Evolutionary conservation across 1,139 yeast species (phyloP).

Genomic region (Candida buenavistaensis): DNA sequence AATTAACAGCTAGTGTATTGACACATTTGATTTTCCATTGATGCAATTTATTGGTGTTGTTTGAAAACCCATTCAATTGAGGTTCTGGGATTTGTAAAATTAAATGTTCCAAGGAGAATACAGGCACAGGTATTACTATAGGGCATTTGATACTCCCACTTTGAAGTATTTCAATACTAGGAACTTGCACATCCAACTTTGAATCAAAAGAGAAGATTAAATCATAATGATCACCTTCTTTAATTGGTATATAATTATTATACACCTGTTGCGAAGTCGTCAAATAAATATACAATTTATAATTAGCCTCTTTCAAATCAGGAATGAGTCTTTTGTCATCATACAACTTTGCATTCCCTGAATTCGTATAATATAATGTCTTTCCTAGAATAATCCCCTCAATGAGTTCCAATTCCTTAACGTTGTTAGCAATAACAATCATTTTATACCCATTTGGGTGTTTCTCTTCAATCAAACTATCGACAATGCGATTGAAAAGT

Average conservation of each 20-base stretch:
- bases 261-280: constrained; percentile 43
- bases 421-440: constrained; percentile 58
- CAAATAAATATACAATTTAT: constrained; percentile 15
- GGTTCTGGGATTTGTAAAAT: constrained; percentile 25
- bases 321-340: constrained; percentile 30
- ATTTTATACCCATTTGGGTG: constrained; percentile 27
- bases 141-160: constrained; percentile 26
- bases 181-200: constrained; percentile 42
- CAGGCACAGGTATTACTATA: constrained; percentile 38
- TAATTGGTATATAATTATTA: constrained; percentile 33
- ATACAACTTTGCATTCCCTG: constrained; percentile 60
- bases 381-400: constrained; percentile 71
- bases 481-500: constrained; percentile 52
- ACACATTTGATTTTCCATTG: constrained; percentile 37
- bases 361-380: constrained; percentile 53
- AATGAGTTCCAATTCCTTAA: constrained; percentile 68
- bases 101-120: constrained; percentile 39
- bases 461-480: constrained; percentile 23
- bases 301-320: constrained; percentile 2
- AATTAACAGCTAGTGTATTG: constrained; percentile 31
- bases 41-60: constrained; percentile 18
- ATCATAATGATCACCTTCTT: constrained; percentile 30
- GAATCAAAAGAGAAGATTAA: constrained; percentile 63
- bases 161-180: constrained; percentile 39
- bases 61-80: constrained; percentile 14